Evolutionary conservation across 345 rosid genomes (phyloP), one percentile per base, ranked within the genome.

Genomic region (Crucihimalaya himalaica): DNA sequence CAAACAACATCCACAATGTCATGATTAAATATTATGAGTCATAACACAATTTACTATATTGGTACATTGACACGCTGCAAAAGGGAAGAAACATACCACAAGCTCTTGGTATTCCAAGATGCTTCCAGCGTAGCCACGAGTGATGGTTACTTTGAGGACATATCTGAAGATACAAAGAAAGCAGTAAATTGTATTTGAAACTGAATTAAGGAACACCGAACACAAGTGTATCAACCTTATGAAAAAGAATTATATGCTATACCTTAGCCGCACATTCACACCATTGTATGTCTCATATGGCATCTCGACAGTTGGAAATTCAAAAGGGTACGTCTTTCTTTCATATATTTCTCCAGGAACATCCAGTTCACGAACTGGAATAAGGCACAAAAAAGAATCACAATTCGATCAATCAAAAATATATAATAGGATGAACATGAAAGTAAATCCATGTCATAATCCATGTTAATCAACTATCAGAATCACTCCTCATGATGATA

Each of bases 251-350:
- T 35, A 43, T n/a, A 20, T 46, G 50, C 6, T 79, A 81, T 88
- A 91, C 98, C 98, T 89, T 64, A 94, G 90, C 80, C 97, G 83
- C 63, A 94, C 96, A 84, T 94, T 91, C 48, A 94, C 93, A 70
- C 98, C 98, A 74, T 78, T 90, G 75, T 95, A 88, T 20, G 99
- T 84, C 82, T 95, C 99, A 51, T 95, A 90, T 6, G 99, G 99
- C 99, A 95, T 95, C 86, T 95, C 99, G 21, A 95, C 99, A 0
- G 96, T 92, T 55, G 99, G 85, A 81, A 95, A 95, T 55, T 95
- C 99, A 74, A 95, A 95, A 8, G 97, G 87, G 65, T 89, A 95
- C 14, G 97, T 81, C 82, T 95, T 95, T 60, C 85, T 85, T 73
- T 95, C 99, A 58, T 88, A 88, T 75, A 95, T 79, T 46, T 94